Evolutionary conservation across 345 rosid species (phyloP).

Genomic region (Melaleuca quinquenervia): DNA sequence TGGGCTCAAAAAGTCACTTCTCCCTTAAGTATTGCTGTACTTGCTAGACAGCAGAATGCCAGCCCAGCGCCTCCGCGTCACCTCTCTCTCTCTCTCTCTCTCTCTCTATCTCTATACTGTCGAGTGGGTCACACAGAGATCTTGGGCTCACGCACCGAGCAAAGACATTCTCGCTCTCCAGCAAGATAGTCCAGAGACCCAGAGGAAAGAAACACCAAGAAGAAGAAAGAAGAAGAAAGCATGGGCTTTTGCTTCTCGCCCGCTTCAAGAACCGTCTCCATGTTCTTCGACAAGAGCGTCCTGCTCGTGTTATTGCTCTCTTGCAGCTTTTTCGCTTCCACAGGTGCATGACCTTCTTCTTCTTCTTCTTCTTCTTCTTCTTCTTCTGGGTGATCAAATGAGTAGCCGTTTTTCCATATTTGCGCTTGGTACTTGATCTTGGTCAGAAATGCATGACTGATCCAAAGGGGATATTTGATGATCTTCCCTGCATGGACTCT

Average conservation of each 20-base stretch:
- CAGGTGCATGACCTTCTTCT: conserved; percentile 30
- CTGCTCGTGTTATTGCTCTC: conserved; percentile 29
- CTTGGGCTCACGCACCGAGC: neutral
- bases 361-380: neutral
- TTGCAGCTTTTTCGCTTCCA: conserved; percentile 21
- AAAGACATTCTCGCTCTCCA: neutral
- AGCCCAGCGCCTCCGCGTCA: neutral
- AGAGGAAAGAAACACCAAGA: no score
- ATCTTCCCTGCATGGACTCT: neutral
- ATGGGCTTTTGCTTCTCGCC: conserved; percentile 23
- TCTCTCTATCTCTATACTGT: neutral
- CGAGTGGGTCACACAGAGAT: neutral
- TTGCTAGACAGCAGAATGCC: neutral
- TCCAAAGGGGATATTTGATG: neutral
- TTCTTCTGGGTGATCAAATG: neutral
- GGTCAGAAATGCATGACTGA: neutral
- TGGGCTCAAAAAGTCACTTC: neutral
- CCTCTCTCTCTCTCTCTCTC: neutral
- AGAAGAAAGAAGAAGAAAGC: neutral
- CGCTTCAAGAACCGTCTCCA: conserved; percentile 11
- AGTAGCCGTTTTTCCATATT: neutral
- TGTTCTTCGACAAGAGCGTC: conserved; percentile 2
- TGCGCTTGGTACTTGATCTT: neutral
- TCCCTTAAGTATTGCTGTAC: neutral
- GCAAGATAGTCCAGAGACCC: neutral